Base-by-base conservation (phyloP, 106 monocot genomes). In the Posidonia australis region DNA sequence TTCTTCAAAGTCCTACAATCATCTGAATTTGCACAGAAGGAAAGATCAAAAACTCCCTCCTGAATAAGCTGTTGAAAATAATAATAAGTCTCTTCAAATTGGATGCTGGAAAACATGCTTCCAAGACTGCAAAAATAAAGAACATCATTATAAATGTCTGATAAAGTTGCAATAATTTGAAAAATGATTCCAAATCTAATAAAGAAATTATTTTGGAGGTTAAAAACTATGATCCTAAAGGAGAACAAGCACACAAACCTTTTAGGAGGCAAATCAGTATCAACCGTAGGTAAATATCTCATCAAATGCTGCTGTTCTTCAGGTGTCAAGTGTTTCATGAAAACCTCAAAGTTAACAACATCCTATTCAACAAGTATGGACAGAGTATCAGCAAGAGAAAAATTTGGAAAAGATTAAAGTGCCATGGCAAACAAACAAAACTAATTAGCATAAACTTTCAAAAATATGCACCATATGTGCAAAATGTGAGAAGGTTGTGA, bases 71-170 rank as follows among this genome's bases (percentile, higher is more conserved):
- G 73, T 66, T 84, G 83, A 69, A 73, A 93, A 68, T 64, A 72
- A 61, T 68, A 69, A 41, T 83, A 67, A 66, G 72, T 64, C 66
- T 89, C 83, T 46, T 62, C 17, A 48, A 93, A 89, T 14, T 86
- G 79, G 13, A 70, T 41, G 51, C 86, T 80, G 0, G 42, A 26
- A 76, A 89, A 93, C 89, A 89, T 79, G 62, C 64, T 77, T 55
- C 47, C 74, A 24, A 93, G 79, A 76, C 93, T 93, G 89, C 72
- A n/a, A n/a, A n/a, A n/a, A n/a, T n/a, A n/a, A n/a, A n/a, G n/a
- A n/a, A n/a, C n/a, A n/a, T n/a, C n/a, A n/a, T n/a, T n/a, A n/a
- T n/a, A n/a, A n/a, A n/a, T n/a, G n/a, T n/a, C n/a, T n/a, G n/a
- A n/a, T n/a, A n/a, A n/a, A n/a, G n/a, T n/a, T n/a, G n/a, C n/a